Percentiles rank a stretch among this genome's conserved stretches.
These are phyloP conservation scores for Neurospora sp. DNA, from an alignment of 495 filamentous ascomycete species.

Conservation along the genomic window DNA sequence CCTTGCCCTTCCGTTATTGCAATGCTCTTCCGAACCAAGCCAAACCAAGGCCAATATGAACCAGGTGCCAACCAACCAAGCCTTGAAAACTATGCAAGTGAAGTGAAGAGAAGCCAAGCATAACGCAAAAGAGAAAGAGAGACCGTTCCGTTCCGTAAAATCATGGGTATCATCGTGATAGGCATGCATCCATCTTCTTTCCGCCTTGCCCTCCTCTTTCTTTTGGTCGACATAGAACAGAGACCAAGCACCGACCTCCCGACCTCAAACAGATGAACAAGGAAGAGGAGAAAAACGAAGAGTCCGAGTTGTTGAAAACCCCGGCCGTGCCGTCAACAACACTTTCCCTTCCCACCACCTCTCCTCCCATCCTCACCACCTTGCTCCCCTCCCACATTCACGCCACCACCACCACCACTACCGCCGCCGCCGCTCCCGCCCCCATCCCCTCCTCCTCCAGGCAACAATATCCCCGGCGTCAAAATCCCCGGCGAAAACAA, in stretches of 20 bases:
- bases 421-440: too few species aligned
- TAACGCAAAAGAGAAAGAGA: neutral
- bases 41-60: neutral
- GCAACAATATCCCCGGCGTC: slow-evolving; percentile 26
- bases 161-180: neutral
- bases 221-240: neutral
- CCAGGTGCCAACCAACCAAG: neutral
- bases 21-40: neutral
- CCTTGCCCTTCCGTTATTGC: neutral
- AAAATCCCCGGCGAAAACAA: slow-evolving; percentile 45
- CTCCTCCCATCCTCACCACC: neutral
- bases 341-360: neutral
- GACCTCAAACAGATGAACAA: neutral
- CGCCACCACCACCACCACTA: too few species aligned
- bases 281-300: too few species aligned
- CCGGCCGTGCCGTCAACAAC: neutral
- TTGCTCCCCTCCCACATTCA: neutral
- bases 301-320: too few species aligned
- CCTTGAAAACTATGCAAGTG: neutral
- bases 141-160: neutral
- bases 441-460: neutral
- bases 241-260: neutral
- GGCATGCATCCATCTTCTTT: neutral
- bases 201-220: neutral
- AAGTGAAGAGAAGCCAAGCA: neutral